Evolutionary conservation across 768 basidiomycete genomes (phyloP).

Genomic region (Termitomyces sp.): DNA sequence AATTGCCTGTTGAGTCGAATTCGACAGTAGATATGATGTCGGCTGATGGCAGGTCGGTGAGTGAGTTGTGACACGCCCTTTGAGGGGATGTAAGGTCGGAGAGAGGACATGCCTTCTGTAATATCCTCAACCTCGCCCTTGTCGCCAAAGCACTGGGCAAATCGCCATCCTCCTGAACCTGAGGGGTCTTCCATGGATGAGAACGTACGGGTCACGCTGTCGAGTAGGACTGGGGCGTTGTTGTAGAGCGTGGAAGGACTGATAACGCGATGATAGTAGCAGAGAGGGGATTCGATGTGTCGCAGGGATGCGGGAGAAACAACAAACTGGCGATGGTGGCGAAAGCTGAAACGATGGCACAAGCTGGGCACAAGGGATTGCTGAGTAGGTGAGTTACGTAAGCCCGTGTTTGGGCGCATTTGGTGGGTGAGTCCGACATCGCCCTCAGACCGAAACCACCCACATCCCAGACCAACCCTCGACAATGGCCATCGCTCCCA

Average conservation of each 20-base stretch:
- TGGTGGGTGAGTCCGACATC: slow-evolving; percentile 27
- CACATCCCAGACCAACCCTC: slow-evolving; percentile 16
- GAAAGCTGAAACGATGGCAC: slow-evolving; percentile 14
- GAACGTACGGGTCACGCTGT: slow-evolving; percentile 19
- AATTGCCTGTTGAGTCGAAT: slow-evolving; percentile 99
- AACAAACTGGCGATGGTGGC: slow-evolving; percentile 18
- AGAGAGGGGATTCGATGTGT: slow-evolving; percentile 13
- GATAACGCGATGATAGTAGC: slow-evolving; percentile 16
- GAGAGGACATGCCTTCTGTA: slow-evolving; percentile 75
- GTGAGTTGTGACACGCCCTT: slow-evolving; percentile 1
- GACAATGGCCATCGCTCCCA: slow-evolving; percentile 81
- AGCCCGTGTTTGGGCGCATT: slow-evolving; percentile 15
- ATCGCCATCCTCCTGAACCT: slow-evolving; percentile 91
- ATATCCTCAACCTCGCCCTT: slow-evolving; percentile 99
- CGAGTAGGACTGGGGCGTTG: slow-evolving; percentile 14
- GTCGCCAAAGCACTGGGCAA: slow-evolving; percentile 99
- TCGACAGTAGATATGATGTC: slow-evolving; percentile 99
- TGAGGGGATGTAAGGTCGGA: slow-evolving; percentile 2
- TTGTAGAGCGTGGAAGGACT: slow-evolving; percentile 18
- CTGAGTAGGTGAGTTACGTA: slow-evolving; percentile 16
- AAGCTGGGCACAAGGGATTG: slow-evolving; percentile 20
- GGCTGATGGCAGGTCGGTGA: slow-evolving; percentile 48
- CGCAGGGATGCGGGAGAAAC: slow-evolving; percentile 16
- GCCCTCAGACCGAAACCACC: slow-evolving; percentile 26
- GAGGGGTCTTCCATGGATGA: slow-evolving; percentile 74